Conservation (phyloP, 1,284 basidiomycete genomes). For the Stygiomarasmius scandens region DNA sequence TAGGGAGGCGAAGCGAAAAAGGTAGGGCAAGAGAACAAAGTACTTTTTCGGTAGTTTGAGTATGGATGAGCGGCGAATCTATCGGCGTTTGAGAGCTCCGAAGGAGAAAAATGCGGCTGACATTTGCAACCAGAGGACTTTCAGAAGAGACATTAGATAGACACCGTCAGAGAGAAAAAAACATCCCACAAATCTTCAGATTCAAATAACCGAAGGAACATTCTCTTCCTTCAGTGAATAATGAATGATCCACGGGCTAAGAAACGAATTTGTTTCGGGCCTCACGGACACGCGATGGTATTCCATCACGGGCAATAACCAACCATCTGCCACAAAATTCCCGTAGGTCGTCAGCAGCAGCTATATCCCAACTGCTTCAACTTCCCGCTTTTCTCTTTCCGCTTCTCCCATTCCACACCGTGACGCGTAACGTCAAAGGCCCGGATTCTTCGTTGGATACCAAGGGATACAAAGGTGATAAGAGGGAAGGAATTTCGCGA, state of each 20-base stretch:
- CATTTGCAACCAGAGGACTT: slow-evolving; percentile 58
- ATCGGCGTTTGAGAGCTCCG: slow-evolving; percentile 27
- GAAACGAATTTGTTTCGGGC: slow-evolving; percentile 51
- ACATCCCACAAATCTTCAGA: slow-evolving; percentile 57
- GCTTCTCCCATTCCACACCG: slow-evolving; percentile 79
- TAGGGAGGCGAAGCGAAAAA: slow-evolving; percentile 73
- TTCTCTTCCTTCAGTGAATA: slow-evolving; percentile 44
- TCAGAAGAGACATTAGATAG: not conserved
- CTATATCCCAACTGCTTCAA: slow-evolving; percentile 60
- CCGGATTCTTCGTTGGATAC: slow-evolving; percentile 62
- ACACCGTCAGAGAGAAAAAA: slow-evolving; percentile 10
- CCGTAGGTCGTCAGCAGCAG: slow-evolving; percentile 59
- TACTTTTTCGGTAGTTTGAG: slow-evolving; percentile 60
- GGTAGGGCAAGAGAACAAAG: slow-evolving; percentile 70
- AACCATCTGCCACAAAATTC: slow-evolving; percentile 67
- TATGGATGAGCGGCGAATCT: slow-evolving; percentile 61
- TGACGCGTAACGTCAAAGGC: slow-evolving; percentile 76
- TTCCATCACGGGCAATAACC: slow-evolving; percentile 78
- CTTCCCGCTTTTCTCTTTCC: slow-evolving; percentile 69
- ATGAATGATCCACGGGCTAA: slow-evolving; percentile 46
- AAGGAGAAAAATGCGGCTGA: slow-evolving; percentile 69
- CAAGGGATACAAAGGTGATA: slow-evolving; percentile 59
- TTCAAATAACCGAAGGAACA: slow-evolving; percentile 36
- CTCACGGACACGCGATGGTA: slow-evolving; percentile 58
- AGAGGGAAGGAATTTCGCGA: slow-evolving; percentile 60